Evolutionary conservation across 768 basidiomycete species (phyloP).

Genomic region (Porpolomopsis calyptriformis): DNA sequence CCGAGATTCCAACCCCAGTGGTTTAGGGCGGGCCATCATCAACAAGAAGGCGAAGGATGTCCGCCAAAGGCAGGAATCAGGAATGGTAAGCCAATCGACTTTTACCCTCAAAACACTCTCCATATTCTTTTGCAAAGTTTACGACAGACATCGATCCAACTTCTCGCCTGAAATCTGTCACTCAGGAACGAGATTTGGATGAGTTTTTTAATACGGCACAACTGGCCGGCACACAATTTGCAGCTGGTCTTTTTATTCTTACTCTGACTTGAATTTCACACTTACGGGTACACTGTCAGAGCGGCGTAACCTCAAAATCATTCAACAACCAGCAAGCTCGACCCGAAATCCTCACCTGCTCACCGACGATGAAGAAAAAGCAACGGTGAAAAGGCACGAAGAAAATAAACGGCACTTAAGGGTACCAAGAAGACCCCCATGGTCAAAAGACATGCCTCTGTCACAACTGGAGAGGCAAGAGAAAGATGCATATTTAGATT

Average conservation of each 20-base stretch:
- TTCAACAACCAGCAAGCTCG: conserved; percentile 43
- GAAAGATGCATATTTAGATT: conserved; percentile 82
- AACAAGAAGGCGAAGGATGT: conserved; percentile 82
- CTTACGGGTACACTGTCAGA: conserved; percentile 31
- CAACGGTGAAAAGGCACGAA: conserved; percentile 59
- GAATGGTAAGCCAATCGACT: conserved; percentile 41
- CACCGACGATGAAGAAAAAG: conserved; percentile 70
- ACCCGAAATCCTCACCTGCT: conserved; percentile 81
- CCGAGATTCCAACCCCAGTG: conserved; percentile 60
- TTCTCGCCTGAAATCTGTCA: conserved; percentile 75
- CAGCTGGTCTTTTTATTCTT: conserved; percentile 56
- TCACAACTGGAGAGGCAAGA: conserved; percentile 81
- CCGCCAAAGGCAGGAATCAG: conserved; percentile 45
- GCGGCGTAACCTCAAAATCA: conserved; percentile 69
- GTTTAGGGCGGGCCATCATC: conserved; percentile 91
- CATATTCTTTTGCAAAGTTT: conserved; percentile 9
- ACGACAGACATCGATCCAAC: conserved; percentile 62
- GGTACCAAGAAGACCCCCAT: conserved; percentile 83
- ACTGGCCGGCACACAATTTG: conserved; percentile 90
- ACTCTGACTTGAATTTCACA: background rate
- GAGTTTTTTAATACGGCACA: conserved; percentile 94
- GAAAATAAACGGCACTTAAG: conserved; percentile 66
- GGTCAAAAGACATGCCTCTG: conserved; percentile 73
- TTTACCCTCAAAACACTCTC: conserved; percentile 6
- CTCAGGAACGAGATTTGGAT: conserved; percentile 91